Base-by-base conservation (phyloP, 352 stramenopile genomes). In the Pythium vanterpoolii region DNA sequence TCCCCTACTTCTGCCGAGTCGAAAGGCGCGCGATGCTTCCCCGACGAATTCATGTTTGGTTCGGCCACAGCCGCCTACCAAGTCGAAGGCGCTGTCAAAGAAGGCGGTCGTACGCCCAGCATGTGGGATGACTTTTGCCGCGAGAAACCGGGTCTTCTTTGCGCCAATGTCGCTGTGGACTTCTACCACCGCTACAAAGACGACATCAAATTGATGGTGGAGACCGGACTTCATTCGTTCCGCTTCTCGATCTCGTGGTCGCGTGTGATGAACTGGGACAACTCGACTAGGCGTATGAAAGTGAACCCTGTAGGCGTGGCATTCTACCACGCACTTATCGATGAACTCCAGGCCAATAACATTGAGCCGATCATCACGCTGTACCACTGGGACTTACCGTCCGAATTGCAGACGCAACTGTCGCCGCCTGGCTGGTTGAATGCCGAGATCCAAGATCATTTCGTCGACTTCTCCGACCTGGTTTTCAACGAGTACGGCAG, bases 331-430 rank as follows among this genome's bases (percentile, higher is more conserved):
- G 61, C 75, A 8, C 47, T 99, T 1, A 87, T 98, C 49, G 84
- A 98, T 67, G 72, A 77, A n/a, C 70, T 98, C 5, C 43, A 82
- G 6, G 66, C 52, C 3, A 73, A 79, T 39, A 72, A 77, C 51
- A 96, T 99, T 52, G 72, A 83, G 44, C 93, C 96, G n/a, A 86
- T 96, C 40, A 64, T 98, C 23, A 98, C 95, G 7, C 66, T 99
- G 16, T 98, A 98, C 66, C 96, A 99, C 74, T 99, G 95, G 95
- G 96, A 99, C 72, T 61, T 98, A 7, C 96, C 96, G 8, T 74
- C 92, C 33, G 68, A 74, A 33, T 64, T 98, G 7, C 73, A 98
- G 62, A 79, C 87, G 11, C 69, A 87, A 19, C 87, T 93, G 36
- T 52, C 57, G 21, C 77, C 77, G 9, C 77, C 78, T 31, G 93